These are phyloP conservation scores for Stagonosporopsis vannaccii DNA, from an alignment of 2,329 filamentous ascomycete species.

Conservation along the genomic window DNA sequence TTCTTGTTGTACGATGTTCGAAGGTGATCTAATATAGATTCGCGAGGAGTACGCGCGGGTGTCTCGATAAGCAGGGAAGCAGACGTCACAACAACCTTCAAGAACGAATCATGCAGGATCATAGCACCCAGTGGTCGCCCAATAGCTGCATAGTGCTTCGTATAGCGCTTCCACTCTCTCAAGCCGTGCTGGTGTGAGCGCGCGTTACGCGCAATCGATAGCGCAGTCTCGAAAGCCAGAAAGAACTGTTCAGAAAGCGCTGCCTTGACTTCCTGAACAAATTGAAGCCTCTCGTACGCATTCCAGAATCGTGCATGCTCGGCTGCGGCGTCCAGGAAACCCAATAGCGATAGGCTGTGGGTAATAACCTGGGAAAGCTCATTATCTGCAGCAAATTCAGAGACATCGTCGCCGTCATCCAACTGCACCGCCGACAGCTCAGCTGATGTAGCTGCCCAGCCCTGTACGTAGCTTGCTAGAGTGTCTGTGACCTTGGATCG, in stretches of 20 bases:
- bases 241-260: slow-evolving; percentile 86
- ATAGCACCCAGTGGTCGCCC: slow-evolving; percentile 88
- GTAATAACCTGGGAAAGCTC: slow-evolving; percentile 71
- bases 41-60: slow-evolving; percentile 64
- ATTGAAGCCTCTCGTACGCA: slow-evolving; percentile 72
- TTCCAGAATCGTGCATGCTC: slow-evolving; percentile 83
- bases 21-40: slow-evolving; percentile 76
- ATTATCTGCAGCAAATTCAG: slow-evolving; percentile 57
- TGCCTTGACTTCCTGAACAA: slow-evolving; percentile 74
- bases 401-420: slow-evolving; percentile 61
- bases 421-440: slow-evolving; percentile 61
- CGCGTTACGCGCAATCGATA: slow-evolving; percentile 87
- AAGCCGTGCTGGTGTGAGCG: slow-evolving; percentile 69
- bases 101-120: slow-evolving; percentile 87
- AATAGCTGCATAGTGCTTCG: slow-evolving; percentile 80
- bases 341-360: slow-evolving; percentile 83
- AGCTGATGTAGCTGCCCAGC: slow-evolving; percentile 70
- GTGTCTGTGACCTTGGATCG: slow-evolving; percentile 70
- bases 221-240: slow-evolving; percentile 84
- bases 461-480: slow-evolving; percentile 75
- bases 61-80: slow-evolving; percentile 75
- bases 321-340: slow-evolving; percentile 85
- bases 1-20: slow-evolving; percentile 28
- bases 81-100: slow-evolving; percentile 80
- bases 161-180: slow-evolving; percentile 87